Evolutionary conservation across 1,139 yeast genomes (phyloP).

Genomic region (Suhomyces ambrosiae): DNA sequence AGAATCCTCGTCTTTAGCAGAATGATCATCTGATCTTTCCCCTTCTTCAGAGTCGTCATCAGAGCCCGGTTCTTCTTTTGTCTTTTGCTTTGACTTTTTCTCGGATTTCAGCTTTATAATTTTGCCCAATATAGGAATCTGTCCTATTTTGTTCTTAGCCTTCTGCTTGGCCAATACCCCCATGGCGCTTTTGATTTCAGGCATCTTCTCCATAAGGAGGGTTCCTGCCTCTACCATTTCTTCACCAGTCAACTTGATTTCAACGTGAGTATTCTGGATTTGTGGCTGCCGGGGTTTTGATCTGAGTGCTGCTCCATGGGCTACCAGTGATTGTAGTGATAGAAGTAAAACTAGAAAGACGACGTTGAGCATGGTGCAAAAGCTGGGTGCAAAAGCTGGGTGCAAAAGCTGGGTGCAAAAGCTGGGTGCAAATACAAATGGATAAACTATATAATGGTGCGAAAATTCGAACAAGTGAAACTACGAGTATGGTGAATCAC

Average conservation of each 20-base stretch:
- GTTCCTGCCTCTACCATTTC: slow-evolving; percentile 28
- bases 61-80: not conserved
- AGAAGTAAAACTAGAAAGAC: not conserved
- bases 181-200: slow-evolving; percentile 22
- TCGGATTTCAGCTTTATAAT: not conserved
- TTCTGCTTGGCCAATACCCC: slow-evolving; percentile 18
- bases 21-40: no score
- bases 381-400: not conserved
- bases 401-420: not conserved
- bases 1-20: no score
- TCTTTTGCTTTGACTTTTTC: not conserved
- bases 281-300: not conserved
- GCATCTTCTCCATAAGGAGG: slow-evolving; percentile 24
- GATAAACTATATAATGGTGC: no score
- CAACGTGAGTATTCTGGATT: slow-evolving; percentile 20
- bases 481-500: no score
- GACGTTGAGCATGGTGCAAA: not conserved
- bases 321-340: not conserved
- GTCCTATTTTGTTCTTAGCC: not conserved
- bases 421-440: not conserved
- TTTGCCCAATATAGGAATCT: not conserved
- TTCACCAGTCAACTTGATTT: slow-evolving; percentile 27
- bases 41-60: slow-evolving; percentile 1
- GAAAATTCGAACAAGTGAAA: no score
- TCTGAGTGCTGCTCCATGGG: not conserved